Evolutionary conservation across 2,329 filamentous ascomycete species (phyloP).

Genomic region (Colletotrichum theobromicola): DNA sequence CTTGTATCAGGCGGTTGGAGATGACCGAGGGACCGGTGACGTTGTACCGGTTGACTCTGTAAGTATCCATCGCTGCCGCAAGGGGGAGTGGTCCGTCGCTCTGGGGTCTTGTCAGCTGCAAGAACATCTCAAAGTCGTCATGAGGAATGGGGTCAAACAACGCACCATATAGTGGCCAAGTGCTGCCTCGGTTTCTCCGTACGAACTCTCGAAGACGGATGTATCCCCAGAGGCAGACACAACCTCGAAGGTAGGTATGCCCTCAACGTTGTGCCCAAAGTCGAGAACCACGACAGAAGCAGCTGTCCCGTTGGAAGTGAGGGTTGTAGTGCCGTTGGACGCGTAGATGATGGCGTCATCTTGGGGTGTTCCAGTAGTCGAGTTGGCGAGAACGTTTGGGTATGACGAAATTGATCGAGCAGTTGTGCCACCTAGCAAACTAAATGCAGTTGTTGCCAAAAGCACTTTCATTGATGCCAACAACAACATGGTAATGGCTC

Average conservation of each 20-base stretch:
- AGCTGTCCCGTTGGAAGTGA: neutral
- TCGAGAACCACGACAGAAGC: neutral
- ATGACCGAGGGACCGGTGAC: conserved; percentile 27
- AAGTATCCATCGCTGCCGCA: conserved; percentile 41
- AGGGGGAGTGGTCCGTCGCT: conserved; percentile 36
- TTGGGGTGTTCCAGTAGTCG: neutral
- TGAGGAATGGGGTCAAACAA: neutral
- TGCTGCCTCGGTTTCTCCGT: neutral
- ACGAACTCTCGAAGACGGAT: neutral
- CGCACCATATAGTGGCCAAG: neutral
- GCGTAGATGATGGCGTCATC: neutral
- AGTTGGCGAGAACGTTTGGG: neutral
- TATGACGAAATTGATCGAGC: neutral
- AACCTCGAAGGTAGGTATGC: neutral
- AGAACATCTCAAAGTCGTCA: neutral
- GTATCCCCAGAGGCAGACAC: neutral
- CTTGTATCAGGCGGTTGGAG: conserved; percentile 38
- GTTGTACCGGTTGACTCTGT: conserved; percentile 38
- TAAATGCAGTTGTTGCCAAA: too few species aligned
- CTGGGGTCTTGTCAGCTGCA: neutral
- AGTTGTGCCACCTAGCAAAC: accelerated
- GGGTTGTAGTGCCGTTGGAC: neutral
- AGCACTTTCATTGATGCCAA: accelerated
- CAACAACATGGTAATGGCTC: neutral
- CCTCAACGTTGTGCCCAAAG: neutral